Evolutionary conservation across 306 rosid species (phyloP).

Genomic region (Chamaecrista fasciculata): DNA sequence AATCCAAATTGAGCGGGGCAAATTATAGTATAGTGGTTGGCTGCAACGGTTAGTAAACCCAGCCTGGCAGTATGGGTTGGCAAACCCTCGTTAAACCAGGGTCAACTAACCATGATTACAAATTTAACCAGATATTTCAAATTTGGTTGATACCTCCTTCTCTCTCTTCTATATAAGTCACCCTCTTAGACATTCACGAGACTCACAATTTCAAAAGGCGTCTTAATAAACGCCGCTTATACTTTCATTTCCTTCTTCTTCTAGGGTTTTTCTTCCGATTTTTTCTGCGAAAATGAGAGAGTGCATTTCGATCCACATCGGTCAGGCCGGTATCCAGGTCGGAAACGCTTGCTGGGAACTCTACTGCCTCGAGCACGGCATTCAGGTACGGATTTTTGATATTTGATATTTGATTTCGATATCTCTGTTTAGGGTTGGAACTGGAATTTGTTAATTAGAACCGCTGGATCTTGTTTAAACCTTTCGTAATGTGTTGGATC

Average conservation of each 20-base stretch:
- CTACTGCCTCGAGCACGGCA: slow-evolving; percentile 79
- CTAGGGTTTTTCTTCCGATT: no score
- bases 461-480: no score
- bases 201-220: slow-evolving; percentile 48
- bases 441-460: neutral
- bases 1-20: slow-evolving; percentile 19
- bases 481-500: neutral
- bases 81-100: slow-evolving; percentile 34
- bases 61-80: slow-evolving; percentile 29
- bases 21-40: neutral
- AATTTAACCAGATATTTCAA: slow-evolving; percentile 38
- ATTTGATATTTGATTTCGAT: neutral
- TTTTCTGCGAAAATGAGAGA: slow-evolving; percentile 64
- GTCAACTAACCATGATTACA: slow-evolving; percentile 40
- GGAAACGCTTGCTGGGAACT: slow-evolving; percentile 90
- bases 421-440: neutral
- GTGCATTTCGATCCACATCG: slow-evolving; percentile 84
- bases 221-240: slow-evolving; percentile 67
- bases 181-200: neutral
- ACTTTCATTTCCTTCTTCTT: neutral
- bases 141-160: neutral
- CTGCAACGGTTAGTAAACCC: slow-evolving; percentile 26
- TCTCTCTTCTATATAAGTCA: slow-evolving; percentile 22
- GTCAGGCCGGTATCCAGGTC: slow-evolving; percentile 87
- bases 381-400: no score